These are phyloP conservation scores for Elaeagnus macrophylla DNA, from an alignment of 306 rosid genomes.

Conservation along the genomic window DNA sequence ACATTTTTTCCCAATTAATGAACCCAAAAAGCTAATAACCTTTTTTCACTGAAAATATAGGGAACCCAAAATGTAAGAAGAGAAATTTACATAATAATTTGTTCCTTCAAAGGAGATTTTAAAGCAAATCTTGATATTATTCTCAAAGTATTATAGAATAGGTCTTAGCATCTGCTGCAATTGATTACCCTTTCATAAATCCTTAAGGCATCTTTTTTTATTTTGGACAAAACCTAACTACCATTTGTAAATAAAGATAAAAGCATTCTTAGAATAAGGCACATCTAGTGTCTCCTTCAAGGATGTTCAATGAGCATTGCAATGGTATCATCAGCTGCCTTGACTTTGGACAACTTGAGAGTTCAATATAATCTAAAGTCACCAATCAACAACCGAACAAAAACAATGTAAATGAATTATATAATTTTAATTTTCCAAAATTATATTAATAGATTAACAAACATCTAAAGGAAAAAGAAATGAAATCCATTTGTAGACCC, in stretches of 20 bases:
- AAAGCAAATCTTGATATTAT: background rate
- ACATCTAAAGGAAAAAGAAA: constrained; percentile 52
- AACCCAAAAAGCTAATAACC: background rate
- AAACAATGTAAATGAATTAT: constrained; percentile 9
- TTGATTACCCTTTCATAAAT: background rate
- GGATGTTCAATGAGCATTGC: constrained; percentile 78
- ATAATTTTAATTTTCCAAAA: constrained; percentile 3
- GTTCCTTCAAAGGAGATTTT: background rate
- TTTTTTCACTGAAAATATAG: background rate
- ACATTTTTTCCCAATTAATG: background rate
- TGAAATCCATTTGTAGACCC: constrained; percentile 60
- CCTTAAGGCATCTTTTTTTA: background rate
- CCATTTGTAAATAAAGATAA: background rate
- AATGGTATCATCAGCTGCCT: constrained; percentile 38
- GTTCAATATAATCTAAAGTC: constrained; percentile 37
- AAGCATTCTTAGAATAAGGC: constrained; percentile 18
- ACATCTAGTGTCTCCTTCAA: constrained; percentile 85
- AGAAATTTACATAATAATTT: background rate
- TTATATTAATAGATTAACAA: background rate
- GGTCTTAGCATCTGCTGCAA: background rate
- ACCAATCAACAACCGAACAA: constrained; percentile 21
- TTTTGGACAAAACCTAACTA: background rate
- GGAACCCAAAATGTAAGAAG: background rate
- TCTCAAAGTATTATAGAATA: background rate
- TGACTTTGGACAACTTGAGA: constrained; percentile 33